These are phyloP conservation scores for Neurospora tetrasperma DNA, from an alignment of 495 filamentous ascomycete genomes.

Conservation along the genomic window DNA sequence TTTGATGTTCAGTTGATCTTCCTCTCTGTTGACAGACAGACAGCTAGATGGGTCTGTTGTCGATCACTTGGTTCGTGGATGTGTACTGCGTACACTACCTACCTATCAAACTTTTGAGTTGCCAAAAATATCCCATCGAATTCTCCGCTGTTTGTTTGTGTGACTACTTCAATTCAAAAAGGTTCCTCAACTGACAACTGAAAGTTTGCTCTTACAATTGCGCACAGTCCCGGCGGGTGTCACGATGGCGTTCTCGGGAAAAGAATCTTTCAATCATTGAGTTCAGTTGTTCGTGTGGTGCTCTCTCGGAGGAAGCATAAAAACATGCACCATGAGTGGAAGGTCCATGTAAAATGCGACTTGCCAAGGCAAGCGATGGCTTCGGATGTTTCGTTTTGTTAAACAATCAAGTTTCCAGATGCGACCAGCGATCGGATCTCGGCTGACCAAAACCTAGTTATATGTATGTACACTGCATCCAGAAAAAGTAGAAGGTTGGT, in stretches of 20 bases:
- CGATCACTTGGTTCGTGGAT: background rate
- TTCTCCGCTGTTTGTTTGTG: too few relatives aligned
- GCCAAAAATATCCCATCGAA: too few relatives aligned
- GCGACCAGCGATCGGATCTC: background rate
- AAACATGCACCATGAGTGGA: background rate
- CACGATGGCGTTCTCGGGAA: background rate
- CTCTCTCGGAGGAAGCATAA: background rate
- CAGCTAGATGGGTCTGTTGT: background rate
- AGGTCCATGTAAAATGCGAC: background rate
- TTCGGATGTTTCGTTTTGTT: background rate
- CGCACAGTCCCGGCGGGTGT: background rate
- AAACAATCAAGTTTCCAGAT: too few relatives aligned
- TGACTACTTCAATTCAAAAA: too few relatives aligned
- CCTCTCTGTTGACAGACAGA: background rate
- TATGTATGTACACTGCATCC: background rate
- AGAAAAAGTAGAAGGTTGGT: background rate
- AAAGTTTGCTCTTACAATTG: background rate
- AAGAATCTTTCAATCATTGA: background rate
- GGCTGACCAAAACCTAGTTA: background rate
- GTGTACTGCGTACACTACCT: background rate
- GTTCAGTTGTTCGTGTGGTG: background rate
- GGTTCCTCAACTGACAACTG: background rate
- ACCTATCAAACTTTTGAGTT: background rate
- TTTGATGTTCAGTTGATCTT: background rate
- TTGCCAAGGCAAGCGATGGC: background rate